Conservation (phyloP, 345 rosid species). For the Chamaenerion angustifolium region DNA sequence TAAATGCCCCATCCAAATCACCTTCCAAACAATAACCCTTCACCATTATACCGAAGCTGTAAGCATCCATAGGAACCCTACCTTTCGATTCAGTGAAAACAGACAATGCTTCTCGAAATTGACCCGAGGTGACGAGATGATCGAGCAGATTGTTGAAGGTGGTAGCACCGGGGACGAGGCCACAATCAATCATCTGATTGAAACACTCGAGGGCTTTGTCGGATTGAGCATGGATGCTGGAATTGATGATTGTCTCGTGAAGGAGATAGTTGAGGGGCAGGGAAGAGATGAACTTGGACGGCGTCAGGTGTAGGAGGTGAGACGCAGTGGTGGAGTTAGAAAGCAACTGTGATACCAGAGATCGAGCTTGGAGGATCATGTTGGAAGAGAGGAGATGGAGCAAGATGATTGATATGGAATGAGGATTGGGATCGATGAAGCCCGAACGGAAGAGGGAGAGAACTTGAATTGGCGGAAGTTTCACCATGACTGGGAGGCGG, state of each 20-base stretch:
- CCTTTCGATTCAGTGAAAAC: constrained; percentile 24
- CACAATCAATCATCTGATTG: constrained; percentile 32
- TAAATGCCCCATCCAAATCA: constrained; percentile 30
- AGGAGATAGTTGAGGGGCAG: constrained; percentile 14
- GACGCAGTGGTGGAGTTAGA: constrained; percentile 35
- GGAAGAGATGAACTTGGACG: constrained; percentile 6
- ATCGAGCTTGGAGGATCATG: constrained; percentile 27
- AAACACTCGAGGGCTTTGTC: constrained; percentile 33
- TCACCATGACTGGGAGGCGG: constrained; percentile 29
- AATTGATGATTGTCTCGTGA: constrained; percentile 35
- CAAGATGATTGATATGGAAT: constrained; percentile 1
- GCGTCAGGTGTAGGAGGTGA: constrained; percentile 25
- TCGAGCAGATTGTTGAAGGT: constrained; percentile 34
- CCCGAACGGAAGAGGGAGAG: constrained; percentile 27
- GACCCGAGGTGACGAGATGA: constrained; percentile 21
- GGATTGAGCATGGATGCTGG: constrained; percentile 31
- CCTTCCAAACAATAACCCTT: constrained; percentile 62
- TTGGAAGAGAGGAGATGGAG: constrained; percentile 21
- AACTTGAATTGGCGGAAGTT: constrained; percentile 39
- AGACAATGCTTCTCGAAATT: constrained; percentile 29
- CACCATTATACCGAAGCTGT: constrained; percentile 57
- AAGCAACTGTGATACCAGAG: constrained; percentile 31
- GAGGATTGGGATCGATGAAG: constrained; percentile 29
- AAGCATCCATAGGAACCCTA: constrained; percentile 29
- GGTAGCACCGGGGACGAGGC: constrained; percentile 25